These are phyloP conservation scores for Botrytis porri DNA, from an alignment of 2,329 filamentous ascomycete species.

Conservation along the genomic window DNA sequence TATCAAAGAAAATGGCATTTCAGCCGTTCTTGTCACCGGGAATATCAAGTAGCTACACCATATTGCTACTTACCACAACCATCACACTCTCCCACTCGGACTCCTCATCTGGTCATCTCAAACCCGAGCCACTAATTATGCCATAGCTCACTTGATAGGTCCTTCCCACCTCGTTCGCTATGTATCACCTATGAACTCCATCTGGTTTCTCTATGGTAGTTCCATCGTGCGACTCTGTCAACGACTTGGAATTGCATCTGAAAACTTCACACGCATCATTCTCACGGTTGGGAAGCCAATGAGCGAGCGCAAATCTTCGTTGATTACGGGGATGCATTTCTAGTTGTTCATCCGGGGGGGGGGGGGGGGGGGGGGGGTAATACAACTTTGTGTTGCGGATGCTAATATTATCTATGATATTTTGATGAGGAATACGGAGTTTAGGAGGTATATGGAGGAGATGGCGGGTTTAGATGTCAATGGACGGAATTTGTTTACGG, in stretches of 20 bases:
- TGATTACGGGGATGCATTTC: conserved; percentile 6
- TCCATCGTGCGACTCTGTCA: neutral
- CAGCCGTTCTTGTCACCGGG: neutral
- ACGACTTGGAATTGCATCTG: neutral
- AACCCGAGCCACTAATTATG: neutral
- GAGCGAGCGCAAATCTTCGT: neutral
- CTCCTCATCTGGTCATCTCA: neutral
- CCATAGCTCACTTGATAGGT: neutral
- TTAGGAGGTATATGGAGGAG: conserved; percentile 11
- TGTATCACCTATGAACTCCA: neutral
- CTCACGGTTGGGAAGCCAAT: conserved; percentile 12
- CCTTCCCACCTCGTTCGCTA: neutral
- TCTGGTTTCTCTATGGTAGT: conserved; percentile 15
- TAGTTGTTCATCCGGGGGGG: neutral
- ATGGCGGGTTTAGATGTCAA: conserved; percentile 11
- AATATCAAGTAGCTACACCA: neutral
- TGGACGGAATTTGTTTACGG: neutral
- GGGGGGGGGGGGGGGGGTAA: too few relatives aligned
- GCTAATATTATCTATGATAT: neutral
- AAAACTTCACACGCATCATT: conserved; percentile 2
- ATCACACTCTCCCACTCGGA: neutral
- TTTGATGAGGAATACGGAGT: neutral
- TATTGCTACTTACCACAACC: neutral
- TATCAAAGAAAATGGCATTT: neutral
- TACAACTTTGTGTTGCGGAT: conserved; percentile 4